phyloP scores from a whole-genome alignment of 1,284 basidiomycete genomes.

The Sutorius eximius region DNA sequence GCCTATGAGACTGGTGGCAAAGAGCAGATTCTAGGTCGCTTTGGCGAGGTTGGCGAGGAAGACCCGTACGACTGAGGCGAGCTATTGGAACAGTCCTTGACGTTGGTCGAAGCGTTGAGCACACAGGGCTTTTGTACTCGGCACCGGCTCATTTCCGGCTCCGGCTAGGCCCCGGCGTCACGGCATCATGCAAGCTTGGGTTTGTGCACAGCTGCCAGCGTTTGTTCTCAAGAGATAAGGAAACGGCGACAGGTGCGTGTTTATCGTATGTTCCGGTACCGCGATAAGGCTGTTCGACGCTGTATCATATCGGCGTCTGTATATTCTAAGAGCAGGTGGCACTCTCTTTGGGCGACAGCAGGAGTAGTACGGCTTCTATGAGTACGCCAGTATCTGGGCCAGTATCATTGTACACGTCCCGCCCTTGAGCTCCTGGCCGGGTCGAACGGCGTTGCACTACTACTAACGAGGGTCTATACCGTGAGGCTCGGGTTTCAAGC shows the following conservation, averaged over 20 bases:
- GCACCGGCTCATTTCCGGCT: constrained; percentile 12
- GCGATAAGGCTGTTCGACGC: constrained; percentile 1
- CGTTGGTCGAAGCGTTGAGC: background rate
- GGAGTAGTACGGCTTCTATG: background rate
- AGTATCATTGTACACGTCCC: background rate
- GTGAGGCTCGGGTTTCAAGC: too few relatives aligned
- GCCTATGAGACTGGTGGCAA: background rate
- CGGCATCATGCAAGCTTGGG: background rate
- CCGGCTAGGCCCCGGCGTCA: background rate
- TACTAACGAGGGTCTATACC: too few relatives aligned
- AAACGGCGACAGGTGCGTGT: background rate
- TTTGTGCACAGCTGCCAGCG: background rate
- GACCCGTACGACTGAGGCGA: background rate
- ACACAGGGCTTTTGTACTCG: constrained; percentile 1
- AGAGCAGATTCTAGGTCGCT: background rate
- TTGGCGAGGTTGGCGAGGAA: background rate
- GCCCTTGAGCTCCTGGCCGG: too few relatives aligned
- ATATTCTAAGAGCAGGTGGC: background rate
- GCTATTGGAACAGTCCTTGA: background rate
- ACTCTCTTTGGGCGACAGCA: background rate
- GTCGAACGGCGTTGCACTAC: too few relatives aligned
- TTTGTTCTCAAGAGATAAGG: constrained; percentile 1
- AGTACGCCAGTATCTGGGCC: background rate
- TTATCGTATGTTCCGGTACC: background rate
- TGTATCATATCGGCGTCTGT: background rate